phyloP scores from a whole-genome alignment of 306 rosid genomes.

The cucumber (Cucumis sativus) region DNA sequence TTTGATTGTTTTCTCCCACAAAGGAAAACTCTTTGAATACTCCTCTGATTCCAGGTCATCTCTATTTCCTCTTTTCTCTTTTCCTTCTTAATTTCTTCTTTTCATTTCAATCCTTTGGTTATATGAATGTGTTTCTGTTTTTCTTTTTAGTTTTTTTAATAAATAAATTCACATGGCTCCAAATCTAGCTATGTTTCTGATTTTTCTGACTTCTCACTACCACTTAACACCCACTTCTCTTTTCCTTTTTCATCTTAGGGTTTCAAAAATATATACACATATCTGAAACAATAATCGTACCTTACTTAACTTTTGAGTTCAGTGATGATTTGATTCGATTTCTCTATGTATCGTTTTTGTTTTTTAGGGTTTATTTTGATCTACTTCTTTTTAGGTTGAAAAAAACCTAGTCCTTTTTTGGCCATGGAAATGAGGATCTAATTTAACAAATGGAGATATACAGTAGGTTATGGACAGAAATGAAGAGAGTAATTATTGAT shows the following conservation, averaged over 20 bases:
- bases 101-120: neutral
- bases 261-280: neutral
- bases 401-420: neutral
- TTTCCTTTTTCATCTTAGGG: neutral
- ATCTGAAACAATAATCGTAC: too few relatives aligned
- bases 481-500: too few relatives aligned
- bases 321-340: neutral
- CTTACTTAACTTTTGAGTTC: neutral
- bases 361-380: neutral
- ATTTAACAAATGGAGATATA: too few relatives aligned
- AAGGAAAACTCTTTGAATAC: constrained; percentile 82
- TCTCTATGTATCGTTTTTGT: too few relatives aligned
- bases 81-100: neutral
- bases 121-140: neutral
- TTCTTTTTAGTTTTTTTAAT: neutral
- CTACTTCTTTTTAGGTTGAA: too few relatives aligned
- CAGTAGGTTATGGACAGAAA: too few relatives aligned
- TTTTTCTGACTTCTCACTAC: neutral
- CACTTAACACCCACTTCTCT: neutral
- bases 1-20: constrained; percentile 76
- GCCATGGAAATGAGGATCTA: too few relatives aligned
- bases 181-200: neutral
- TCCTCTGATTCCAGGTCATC: constrained; percentile 70
- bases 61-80: neutral
- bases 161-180: neutral